These are phyloP conservation scores for Emmonsia crescens DNA, from an alignment of 2,329 filamentous ascomycete species.

Conservation along the genomic window DNA sequence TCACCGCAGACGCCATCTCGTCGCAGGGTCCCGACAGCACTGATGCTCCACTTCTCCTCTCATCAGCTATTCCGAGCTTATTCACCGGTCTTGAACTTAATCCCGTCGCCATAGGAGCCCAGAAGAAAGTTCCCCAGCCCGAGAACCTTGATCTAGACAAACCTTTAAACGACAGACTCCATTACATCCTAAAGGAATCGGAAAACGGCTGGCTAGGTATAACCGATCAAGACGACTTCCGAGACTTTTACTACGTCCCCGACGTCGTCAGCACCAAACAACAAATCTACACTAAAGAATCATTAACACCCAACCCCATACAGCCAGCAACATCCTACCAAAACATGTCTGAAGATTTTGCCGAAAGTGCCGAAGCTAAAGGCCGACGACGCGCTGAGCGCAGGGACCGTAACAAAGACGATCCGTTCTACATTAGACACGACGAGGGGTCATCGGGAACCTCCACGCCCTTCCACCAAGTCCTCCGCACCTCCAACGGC, in stretches of 20 bases:
- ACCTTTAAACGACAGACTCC: constrained; percentile 67
- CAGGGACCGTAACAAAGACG: constrained; percentile 72
- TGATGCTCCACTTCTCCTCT: constrained; percentile 72
- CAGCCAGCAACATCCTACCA: constrained; percentile 28
- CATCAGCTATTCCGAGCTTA: constrained; percentile 78
- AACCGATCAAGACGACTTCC: constrained; percentile 35
- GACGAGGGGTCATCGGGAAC: constrained; percentile 46
- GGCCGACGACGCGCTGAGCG: constrained; percentile 67
- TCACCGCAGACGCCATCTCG: constrained; percentile 64
- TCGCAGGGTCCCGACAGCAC: constrained; percentile 20
- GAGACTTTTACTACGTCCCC: constrained; percentile 31
- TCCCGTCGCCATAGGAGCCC: constrained; percentile 72
- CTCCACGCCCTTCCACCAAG: constrained; percentile 69
- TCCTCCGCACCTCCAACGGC: constrained; percentile 60
- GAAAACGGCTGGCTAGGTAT: constrained; percentile 39
- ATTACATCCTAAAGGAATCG: constrained; percentile 50
- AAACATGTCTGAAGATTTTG: constrained; percentile 19
- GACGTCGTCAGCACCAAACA: constrained; percentile 15
- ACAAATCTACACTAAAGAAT: constrained; percentile 17
- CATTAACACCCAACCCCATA: constrained; percentile 12
- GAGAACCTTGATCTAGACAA: constrained; percentile 66
- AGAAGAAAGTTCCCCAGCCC: constrained; percentile 74
- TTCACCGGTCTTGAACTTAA: constrained; percentile 84
- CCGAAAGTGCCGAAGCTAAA: constrained; percentile 63
- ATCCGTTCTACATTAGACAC: constrained; percentile 81